Base-by-base conservation (phyloP, 306 rosid genomes). In the Corylus americana region DNA sequence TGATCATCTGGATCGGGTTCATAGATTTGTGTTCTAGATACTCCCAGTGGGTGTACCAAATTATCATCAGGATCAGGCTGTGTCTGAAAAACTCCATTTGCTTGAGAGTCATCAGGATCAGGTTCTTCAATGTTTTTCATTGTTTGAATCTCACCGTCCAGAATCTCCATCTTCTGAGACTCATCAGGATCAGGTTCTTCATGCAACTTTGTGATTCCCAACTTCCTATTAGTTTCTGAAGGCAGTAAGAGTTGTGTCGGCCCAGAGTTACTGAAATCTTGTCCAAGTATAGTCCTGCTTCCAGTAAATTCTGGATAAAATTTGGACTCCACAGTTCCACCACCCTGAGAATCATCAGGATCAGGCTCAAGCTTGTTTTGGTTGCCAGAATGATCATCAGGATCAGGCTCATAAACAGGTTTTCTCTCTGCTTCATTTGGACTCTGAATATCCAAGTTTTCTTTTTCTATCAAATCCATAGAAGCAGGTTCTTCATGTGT, bases 1-100 rank as follows among this genome's bases (percentile, higher is more conserved):
- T 89, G 84, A 86, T 95, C 97, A 85, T 95, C 94, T 7, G 98
- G 94, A 87, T 92, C 92, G 16, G 92, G 96, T 78, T 93, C 98
- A 67, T 80, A 88, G 45, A 83, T 81, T 83, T 82, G 91, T 88
- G 82, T 76, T 27, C 84, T 77, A 71, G 89, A 86, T 31, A 67
- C 73, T 37, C 80, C 85, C 48, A 81, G 84, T 67, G 86, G 80
- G 61, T 79, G 76, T 78, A 66, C 83, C 63, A 70, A 66, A 64
- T 66, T 79, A 67, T 85, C 91, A 83, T 83, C 84, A 17, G 90
- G 93, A 83, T 83, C 88, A 67, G 90, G 90, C 83, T 88, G 89
- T 49, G 77, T 72, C 74, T 8, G 82, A 71, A 80, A 67, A 68
- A 61, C 75, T 42, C 72, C 84, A 75, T 84, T 77, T 79, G 77